Evolutionary conservation across 2,329 filamentous ascomycete species (phyloP).

Genomic region (Domatiomyces globalis): DNA sequence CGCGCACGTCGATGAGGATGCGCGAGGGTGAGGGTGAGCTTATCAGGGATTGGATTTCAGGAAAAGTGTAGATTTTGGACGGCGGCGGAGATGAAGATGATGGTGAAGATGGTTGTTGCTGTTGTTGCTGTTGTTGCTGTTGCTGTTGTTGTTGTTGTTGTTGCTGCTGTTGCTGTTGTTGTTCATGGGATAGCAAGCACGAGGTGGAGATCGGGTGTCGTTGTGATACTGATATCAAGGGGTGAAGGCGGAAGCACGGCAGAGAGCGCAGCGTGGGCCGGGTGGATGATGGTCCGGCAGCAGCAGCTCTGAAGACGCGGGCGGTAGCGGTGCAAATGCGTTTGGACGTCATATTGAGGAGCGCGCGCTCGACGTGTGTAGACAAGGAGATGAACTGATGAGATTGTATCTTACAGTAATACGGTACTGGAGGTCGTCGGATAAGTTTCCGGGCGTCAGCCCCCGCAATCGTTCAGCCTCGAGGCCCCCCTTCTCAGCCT

Average conservation of each 20-base stretch:
- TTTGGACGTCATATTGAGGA: not conserved
- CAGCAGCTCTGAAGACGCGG: not conserved
- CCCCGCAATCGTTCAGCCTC: not conserved
- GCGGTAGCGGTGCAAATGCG: not conserved
- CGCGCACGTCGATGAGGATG: conserved; percentile 32
- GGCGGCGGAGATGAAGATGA: conserved; percentile 3
- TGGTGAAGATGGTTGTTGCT: not conserved
- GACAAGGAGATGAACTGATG: not conserved
- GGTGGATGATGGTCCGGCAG: not conserved
- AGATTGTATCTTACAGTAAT: not conserved
- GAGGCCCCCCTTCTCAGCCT: not conserved
- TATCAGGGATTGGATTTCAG: conserved; percentile 12
- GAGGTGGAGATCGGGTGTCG: not conserved
- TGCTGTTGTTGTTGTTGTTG: too few relatives aligned
- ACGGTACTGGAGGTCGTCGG: not conserved
- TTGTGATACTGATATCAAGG: not conserved
- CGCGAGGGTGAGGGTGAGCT: conserved; percentile 9
- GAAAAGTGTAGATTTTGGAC: conserved; percentile 14
- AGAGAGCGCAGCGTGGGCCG: not conserved
- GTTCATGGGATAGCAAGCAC: not conserved
- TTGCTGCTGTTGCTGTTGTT: too few relatives aligned
- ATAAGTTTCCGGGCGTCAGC: not conserved
- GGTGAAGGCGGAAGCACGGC: not conserved
- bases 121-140: too few relatives aligned
- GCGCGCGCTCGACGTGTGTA: not conserved